A percentile compares a stretch with the other conserved stretches of the same genome.
Conservation (phyloP, 2,329 filamentous ascomycete species). For the Plenodomus biglobosus region DNA sequence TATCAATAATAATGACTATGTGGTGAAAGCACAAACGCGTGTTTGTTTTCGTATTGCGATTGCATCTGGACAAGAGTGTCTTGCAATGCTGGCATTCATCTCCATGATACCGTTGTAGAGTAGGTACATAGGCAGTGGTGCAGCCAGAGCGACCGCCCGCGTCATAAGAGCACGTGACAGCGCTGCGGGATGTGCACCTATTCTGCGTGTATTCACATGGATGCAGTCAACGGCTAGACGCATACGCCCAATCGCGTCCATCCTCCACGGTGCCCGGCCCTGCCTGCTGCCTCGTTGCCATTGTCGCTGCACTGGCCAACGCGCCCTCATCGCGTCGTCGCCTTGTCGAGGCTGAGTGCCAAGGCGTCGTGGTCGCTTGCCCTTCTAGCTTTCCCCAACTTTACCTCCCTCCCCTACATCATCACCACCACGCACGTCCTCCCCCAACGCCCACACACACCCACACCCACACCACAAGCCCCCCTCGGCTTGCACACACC, state of each 20-base stretch:
- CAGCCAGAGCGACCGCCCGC: no score
- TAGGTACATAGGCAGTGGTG: no score
- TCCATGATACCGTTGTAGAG: no score
- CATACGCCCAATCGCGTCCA: no score
- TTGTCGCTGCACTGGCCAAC: slow-evolving; percentile 13
- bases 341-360: slow-evolving; percentile 26
- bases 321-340: slow-evolving; percentile 24
- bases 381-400: slow-evolving; percentile 35
- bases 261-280: no score
- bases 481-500: slow-evolving; percentile 36
- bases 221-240: no score
- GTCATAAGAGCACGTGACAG: slow-evolving; percentile 9
- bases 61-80: no score
- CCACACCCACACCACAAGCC: slow-evolving; percentile 26
- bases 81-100: neutral
- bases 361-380: slow-evolving; percentile 33
- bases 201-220: neutral
- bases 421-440: slow-evolving; percentile 32
- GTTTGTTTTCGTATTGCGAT: no score
- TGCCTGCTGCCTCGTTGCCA: neutral
- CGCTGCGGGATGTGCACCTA: no score
- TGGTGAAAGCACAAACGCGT: no score
- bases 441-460: slow-evolving; percentile 24
- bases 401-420: slow-evolving; percentile 38
- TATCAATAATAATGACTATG: no score